Evolutionary conservation across 2,329 filamentous ascomycete species (phyloP).

Genomic region (Colletotrichum higginsianum): DNA sequence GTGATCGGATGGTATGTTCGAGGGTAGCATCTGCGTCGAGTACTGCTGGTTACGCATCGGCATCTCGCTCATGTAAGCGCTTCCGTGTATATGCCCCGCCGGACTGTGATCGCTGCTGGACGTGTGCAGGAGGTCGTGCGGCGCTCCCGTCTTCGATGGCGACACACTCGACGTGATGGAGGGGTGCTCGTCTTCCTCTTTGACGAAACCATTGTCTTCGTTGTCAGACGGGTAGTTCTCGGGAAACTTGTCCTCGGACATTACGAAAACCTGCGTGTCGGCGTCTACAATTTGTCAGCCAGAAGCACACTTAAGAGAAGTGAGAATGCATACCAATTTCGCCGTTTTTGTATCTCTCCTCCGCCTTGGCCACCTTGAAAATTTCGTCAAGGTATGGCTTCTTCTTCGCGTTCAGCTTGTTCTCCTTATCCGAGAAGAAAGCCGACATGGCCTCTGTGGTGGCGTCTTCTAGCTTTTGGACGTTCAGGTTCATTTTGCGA

Average conservation of each 20-base stretch:
- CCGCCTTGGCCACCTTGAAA: constrained; percentile 71
- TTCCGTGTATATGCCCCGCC: constrained; percentile 49
- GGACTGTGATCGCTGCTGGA: constrained; percentile 56
- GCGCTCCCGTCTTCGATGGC: constrained; percentile 52
- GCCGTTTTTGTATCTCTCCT: constrained; percentile 69
- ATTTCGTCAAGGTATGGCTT: constrained; percentile 71
- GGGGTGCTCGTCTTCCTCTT: constrained; percentile 60
- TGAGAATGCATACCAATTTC: constrained; percentile 66
- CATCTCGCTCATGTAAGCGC: constrained; percentile 59
- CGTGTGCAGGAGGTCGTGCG: constrained; percentile 54
- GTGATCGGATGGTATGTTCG: constrained; percentile 59
- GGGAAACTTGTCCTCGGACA: constrained; percentile 66
- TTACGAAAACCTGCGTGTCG: constrained; percentile 63
- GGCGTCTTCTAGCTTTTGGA: constrained; percentile 70
- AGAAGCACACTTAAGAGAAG: not conserved
- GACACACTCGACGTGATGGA: constrained; percentile 54
- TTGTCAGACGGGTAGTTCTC: constrained; percentile 65
- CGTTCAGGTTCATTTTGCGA: constrained; percentile 66
- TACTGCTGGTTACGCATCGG: constrained; percentile 61
- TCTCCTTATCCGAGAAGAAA: constrained; percentile 72
- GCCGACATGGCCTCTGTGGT: constrained; percentile 71
- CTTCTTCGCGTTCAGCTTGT: constrained; percentile 68
- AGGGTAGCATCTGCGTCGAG: constrained; percentile 57
- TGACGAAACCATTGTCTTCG: constrained; percentile 58
- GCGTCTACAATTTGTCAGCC: constrained; percentile 57